A percentile compares a stretch with the other conserved stretches of the same genome.
Evolutionary conservation across 257 asterid species (phyloP).

Genomic region (Orobanche coerulescens): DNA sequence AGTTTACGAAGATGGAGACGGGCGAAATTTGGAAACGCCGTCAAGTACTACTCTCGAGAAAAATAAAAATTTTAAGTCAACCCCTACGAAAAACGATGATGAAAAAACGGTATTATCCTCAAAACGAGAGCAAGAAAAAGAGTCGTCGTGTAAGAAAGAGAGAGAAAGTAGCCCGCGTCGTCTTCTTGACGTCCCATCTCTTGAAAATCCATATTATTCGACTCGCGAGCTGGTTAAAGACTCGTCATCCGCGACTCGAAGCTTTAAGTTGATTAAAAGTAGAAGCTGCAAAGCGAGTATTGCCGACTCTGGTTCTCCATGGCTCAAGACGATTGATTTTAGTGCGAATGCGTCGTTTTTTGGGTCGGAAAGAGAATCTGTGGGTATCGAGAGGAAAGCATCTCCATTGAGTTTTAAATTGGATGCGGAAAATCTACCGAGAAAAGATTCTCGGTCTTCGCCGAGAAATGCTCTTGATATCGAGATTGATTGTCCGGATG

Average conservation of each 20-base stretch:
- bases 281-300: constrained; percentile 68
- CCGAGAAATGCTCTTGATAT: constrained; percentile 38
- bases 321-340: constrained; percentile 32
- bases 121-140: constrained; percentile 24
- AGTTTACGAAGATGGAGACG: constrained; percentile 13
- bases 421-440: constrained; percentile 26
- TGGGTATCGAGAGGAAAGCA: constrained; percentile 35
- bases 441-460: constrained; percentile 40
- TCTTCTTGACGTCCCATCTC: constrained; percentile 31
- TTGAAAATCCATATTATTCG: constrained; percentile 29
- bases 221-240: constrained; percentile 28
- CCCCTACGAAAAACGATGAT: constrained; percentile 27
- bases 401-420: constrained; percentile 35
- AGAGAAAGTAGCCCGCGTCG: constrained; percentile 35
- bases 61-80: constrained; percentile 17
- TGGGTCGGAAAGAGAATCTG: constrained; percentile 40
- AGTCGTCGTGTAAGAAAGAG: constrained; percentile 21
- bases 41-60: constrained; percentile 11
- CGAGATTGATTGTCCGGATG: constrained; percentile 37
- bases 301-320: constrained; percentile 34
- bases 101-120: constrained; percentile 19
- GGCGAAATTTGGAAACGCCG: neutral
- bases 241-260: constrained; percentile 28
- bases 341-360: constrained; percentile 39
- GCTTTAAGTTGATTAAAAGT: constrained; percentile 46